phyloP scores from a whole-genome alignment of 176 grass and related monocot genomes.

The Poa pratensis region DNA sequence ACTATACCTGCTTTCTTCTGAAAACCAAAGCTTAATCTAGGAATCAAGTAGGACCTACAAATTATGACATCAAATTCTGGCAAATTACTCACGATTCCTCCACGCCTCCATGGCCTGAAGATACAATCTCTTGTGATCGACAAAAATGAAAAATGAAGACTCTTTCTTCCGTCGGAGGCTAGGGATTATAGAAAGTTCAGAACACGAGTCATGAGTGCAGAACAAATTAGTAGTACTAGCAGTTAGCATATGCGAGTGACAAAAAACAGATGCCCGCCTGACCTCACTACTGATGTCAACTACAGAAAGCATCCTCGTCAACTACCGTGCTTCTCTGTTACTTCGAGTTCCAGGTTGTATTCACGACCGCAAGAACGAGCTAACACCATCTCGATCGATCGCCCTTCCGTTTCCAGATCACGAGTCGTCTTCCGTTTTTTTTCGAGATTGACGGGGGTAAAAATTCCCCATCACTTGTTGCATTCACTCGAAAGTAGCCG shows the following conservation, averaged over 20 bases:
- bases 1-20: background rate
- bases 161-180: too few relatives aligned
- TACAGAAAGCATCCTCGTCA: constrained; percentile 16
- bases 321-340: background rate
- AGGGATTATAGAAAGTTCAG: too few relatives aligned
- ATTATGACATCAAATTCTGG: background rate
- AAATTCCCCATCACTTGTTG: too few relatives aligned
- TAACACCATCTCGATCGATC: background rate
- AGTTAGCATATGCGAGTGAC: background rate
- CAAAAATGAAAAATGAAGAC: too few relatives aligned
- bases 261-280: constrained; percentile 7
- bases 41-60: background rate
- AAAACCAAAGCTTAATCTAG: background rate
- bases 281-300: constrained; percentile 34
- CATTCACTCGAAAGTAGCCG: too few relatives aligned
- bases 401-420: background rate
- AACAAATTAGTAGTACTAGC: too few relatives aligned
- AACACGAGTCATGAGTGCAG: too few relatives aligned
- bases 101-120: background rate
- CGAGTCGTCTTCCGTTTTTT: too few relatives aligned
- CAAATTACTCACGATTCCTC: background rate
- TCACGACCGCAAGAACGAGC: background rate
- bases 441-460: too few relatives aligned
- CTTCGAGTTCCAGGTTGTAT: background rate
- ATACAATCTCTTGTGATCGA: too few relatives aligned